These are phyloP conservation scores for Lasiodiplodia theobromae DNA, from an alignment of 2,329 filamentous ascomycete species.

Conservation along the genomic window DNA sequence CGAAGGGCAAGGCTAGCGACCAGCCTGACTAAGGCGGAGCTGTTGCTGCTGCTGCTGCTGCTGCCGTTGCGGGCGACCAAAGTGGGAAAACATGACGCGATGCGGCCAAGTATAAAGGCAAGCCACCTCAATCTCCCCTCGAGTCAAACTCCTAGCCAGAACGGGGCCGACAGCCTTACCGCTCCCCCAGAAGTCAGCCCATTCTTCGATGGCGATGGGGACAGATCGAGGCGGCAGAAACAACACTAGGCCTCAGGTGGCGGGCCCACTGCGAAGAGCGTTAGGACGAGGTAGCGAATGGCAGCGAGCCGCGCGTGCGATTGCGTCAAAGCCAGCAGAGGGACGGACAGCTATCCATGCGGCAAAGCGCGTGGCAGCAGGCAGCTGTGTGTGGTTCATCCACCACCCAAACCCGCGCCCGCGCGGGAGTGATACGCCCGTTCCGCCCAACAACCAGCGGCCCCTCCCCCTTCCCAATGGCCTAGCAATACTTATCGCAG, in stretches of 20 bases:
- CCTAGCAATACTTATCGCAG: slow-evolving; percentile 4
- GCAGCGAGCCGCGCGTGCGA: slow-evolving; percentile 3
- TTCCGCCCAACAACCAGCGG: slow-evolving; percentile 12
- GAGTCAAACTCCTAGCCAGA: slow-evolving; percentile 15
- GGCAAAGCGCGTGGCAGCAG: slow-evolving; percentile 15
- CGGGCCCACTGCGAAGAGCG: background rate
- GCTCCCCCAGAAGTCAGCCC: slow-evolving; percentile 5
- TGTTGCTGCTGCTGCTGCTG: too few relatives aligned
- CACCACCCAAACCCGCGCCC: background rate
- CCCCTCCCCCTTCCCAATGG: background rate
- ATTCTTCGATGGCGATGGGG: background rate
- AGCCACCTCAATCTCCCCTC: background rate
- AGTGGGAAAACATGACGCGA: slow-evolving; percentile 6
- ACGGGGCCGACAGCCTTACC: slow-evolving; percentile 16
- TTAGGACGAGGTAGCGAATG: background rate
- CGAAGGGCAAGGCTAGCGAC: background rate
- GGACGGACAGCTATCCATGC: slow-evolving; percentile 3
- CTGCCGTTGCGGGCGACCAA: too few relatives aligned
- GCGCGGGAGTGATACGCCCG: slow-evolving; percentile 14
- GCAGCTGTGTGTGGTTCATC: background rate
- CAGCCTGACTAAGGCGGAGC: slow-evolving; percentile 6
- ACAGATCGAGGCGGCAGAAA: slow-evolving; percentile 9
- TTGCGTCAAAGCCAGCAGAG: slow-evolving; percentile 17
- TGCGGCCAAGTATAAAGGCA: background rate
- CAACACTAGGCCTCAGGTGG: background rate